Conservation (phyloP, 176 grass and related monocot genomes). For the Raddia guianensis region DNA sequence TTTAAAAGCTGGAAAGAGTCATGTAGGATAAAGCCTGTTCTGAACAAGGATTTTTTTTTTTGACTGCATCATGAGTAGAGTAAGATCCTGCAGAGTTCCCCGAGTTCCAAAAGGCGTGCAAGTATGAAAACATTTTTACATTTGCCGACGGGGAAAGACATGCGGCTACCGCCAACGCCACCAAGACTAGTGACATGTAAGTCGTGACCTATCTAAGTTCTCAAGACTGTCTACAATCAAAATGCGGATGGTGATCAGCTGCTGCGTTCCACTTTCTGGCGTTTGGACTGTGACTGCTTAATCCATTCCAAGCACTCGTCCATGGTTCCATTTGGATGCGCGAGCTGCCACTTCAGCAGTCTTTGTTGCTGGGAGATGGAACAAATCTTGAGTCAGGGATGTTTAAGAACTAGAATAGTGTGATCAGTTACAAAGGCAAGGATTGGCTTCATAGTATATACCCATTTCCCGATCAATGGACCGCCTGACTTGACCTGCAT, state of each 20-base stretch:
- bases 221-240: slow-evolving; percentile 16
- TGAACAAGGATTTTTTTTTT: too few species aligned
- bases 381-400: not conserved
- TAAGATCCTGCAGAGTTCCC: too few species aligned
- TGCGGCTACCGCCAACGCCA: not conserved
- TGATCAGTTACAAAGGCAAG: not conserved
- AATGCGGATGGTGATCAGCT: slow-evolving; percentile 4
- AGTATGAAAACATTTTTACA: not conserved
- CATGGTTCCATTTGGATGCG: slow-evolving; percentile 61
- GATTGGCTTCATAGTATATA: slow-evolving; percentile 40
- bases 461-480: slow-evolving; percentile 80
- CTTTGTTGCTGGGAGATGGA: slow-evolving; percentile 70
- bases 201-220: slow-evolving; percentile 13
- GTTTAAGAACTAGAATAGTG: not conserved
- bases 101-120: too few species aligned
- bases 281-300: slow-evolving; percentile 79
- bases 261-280: slow-evolving; percentile 63
- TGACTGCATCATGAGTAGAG: too few species aligned
- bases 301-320: slow-evolving; percentile 93
- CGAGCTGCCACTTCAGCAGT: slow-evolving; percentile 89
- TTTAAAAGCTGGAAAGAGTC: too few species aligned
- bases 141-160: not conserved
- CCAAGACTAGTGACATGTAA: not conserved
- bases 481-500: slow-evolving; percentile 85
- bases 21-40: too few species aligned